phyloP scores from a whole-genome alignment of 257 asterid species.

The Euphrasia confusa region DNA sequence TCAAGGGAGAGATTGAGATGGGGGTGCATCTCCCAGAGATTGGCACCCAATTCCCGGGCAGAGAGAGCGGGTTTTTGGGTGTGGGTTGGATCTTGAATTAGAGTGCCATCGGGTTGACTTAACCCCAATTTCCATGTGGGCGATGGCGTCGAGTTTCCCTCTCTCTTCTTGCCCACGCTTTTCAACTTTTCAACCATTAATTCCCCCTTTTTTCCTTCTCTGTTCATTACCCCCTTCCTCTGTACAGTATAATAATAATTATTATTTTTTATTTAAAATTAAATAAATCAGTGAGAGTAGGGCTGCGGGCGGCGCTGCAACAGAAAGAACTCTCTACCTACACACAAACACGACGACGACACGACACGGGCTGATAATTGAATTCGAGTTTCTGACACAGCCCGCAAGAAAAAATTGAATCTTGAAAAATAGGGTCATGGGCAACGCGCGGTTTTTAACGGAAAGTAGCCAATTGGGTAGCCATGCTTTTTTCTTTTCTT shows the following conservation, averaged over 20 bases:
- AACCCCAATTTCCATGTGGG: conserved; percentile 69
- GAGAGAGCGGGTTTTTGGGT: conserved; percentile 36
- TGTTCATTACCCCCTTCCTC: conserved; percentile 22
- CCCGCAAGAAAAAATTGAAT: background rate
- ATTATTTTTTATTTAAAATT: too few relatives aligned
- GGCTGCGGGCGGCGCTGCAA: too few relatives aligned
- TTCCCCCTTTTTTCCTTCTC: conserved; percentile 31
- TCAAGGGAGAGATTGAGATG: conserved; percentile 20
- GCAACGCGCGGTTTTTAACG: background rate
- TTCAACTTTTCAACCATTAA: conserved; percentile 51
- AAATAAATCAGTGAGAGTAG: too few relatives aligned
- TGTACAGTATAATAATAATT: too few relatives aligned
- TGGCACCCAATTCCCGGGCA: conserved; percentile 76
- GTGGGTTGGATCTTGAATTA: conserved; percentile 43
- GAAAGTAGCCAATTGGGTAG: conserved; percentile 8
- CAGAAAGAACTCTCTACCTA: too few relatives aligned
- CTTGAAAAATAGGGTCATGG: background rate
- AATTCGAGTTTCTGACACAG: conserved; percentile 1
- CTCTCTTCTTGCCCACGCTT: conserved; percentile 64
- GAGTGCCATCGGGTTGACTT: conserved; percentile 49
- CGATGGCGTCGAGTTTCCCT: conserved; percentile 68
- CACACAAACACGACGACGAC: too few relatives aligned
- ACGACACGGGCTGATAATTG: background rate
- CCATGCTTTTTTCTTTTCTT: conserved; percentile 27
- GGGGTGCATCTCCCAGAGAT: conserved; percentile 71